phyloP scores from a whole-genome alignment of 768 basidiomycete genomes.

The Lactifluus subvellereus region DNA sequence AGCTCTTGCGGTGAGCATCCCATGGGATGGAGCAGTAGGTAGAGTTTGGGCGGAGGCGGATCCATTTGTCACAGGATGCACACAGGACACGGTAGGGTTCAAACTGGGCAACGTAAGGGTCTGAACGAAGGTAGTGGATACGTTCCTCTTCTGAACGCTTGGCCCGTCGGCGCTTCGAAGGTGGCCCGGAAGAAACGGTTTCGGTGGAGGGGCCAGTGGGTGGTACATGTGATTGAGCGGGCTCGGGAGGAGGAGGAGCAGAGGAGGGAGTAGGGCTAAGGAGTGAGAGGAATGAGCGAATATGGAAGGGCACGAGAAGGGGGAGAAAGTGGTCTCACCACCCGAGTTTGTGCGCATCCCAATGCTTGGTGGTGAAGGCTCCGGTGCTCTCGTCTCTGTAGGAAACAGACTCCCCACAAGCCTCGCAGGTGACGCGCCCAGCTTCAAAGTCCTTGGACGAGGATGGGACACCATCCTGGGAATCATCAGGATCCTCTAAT shows the following conservation, averaged over 20 bases:
- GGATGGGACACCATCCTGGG: neutral
- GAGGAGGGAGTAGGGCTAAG: slow-evolving; percentile 4
- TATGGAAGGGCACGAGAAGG: neutral
- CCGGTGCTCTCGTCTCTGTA: slow-evolving; percentile 61
- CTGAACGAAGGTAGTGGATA: slow-evolving; percentile 59
- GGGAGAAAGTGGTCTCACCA: slow-evolving; percentile 38
- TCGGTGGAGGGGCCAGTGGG: slow-evolving; percentile 1
- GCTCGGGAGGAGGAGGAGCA: slow-evolving; percentile 2
- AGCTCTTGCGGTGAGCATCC: slow-evolving; percentile 82
- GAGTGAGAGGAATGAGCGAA: neutral
- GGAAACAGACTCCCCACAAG: slow-evolving; percentile 55
- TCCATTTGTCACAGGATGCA: slow-evolving; percentile 80
- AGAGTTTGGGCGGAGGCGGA: slow-evolving; percentile 77
- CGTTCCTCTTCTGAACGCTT: slow-evolving; percentile 76
- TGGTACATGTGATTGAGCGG: neutral
- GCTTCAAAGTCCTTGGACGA: slow-evolving; percentile 49
- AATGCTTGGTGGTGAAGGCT: slow-evolving; percentile 60
- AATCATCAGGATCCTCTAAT: neutral
- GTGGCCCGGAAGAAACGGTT: slow-evolving; percentile 15
- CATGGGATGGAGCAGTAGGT: slow-evolving; percentile 86
- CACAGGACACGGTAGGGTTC: slow-evolving; percentile 77
- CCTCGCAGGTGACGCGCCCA: slow-evolving; percentile 60
- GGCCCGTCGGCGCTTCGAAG: slow-evolving; percentile 57
- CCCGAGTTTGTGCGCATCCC: slow-evolving; percentile 56
- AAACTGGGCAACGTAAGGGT: slow-evolving; percentile 75